These are phyloP conservation scores for Saccharum hybrid DNA, from an alignment of 202 grass and related monocot species.

Conservation along the genomic window DNA sequence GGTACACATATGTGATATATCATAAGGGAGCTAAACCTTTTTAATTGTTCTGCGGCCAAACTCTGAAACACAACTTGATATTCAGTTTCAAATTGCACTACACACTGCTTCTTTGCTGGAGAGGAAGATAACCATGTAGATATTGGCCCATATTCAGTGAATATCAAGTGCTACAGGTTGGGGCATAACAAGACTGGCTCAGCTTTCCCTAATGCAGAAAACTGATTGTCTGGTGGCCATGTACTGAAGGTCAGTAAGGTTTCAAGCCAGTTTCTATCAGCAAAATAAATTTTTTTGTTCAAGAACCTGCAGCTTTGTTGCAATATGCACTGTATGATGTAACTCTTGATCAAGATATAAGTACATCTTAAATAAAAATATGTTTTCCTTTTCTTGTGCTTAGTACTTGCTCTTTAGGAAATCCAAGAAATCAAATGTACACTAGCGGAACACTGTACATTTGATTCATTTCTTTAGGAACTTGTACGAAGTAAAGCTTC, in stretches of 20 bases:
- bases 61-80: constrained; percentile 56
- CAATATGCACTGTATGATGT: background rate
- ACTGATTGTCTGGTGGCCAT: constrained; percentile 49
- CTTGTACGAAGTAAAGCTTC: background rate
- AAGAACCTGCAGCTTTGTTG: background rate
- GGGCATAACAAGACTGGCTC: constrained; percentile 73
- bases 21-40: constrained; percentile 4
- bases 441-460: background rate
- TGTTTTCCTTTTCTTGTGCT: background rate
- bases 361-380: background rate
- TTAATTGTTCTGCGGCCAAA: constrained; percentile 53
- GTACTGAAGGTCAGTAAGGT: constrained; percentile 26
- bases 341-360: constrained; percentile 25
- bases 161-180: constrained; percentile 75
- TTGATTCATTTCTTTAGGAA: background rate
- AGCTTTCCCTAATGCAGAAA: constrained; percentile 69
- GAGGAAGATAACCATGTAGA: constrained; percentile 70
- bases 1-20: too few relatives aligned
- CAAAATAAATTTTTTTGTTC: constrained; percentile 19
- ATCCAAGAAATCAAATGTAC: background rate
- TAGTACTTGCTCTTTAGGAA: background rate
- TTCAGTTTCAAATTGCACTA: constrained; percentile 78
- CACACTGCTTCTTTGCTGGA: constrained; percentile 79
- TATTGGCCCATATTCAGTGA: constrained; percentile 77
- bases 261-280: background rate